Evolutionary conservation across 1,284 basidiomycete genomes (phyloP), one percentile per base, ranked within the genome.

Genomic region (Agaricales sp.): DNA sequence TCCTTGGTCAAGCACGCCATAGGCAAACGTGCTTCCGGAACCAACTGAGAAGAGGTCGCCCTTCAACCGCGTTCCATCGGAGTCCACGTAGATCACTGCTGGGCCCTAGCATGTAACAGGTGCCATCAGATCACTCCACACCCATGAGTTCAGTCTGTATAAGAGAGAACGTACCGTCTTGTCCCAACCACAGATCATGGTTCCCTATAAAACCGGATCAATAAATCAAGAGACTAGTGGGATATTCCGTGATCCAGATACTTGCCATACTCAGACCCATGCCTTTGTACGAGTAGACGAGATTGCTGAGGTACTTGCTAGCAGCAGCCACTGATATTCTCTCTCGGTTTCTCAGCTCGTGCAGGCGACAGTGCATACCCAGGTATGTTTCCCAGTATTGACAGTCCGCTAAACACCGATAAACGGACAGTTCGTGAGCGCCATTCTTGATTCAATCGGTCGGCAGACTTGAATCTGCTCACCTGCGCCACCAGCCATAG

Each of bases 171-270:
- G 58, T 55, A 88, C 88, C 8, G 95, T 97, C 76, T 98, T 99
- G 71, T 99, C 96, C 94, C 95, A 99, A 22, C 96, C 96, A 60
- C 94, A 98, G 56, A 99, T 96, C 96, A 99, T 99, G 1, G 96
- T 99, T 51, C 96, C 96, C 91, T 92, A 55, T 8, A 49, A 45
- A 44, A 4, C 23, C 2, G 50, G 48, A 56, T 48, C 21, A 43
- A 14, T 23, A 47, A 41, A 38, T 46, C 41, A 6, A 14, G 43
- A n/a, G n/a, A n/a, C n/a, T n/a, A n/a, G n/a, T n/a, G n/a, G n/a
- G n/a, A n/a, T n/a, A n/a, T n/a, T 38, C 46, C 45, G 30, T 25
- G 37, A 24, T 39, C 14, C 45, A 41, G 23, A 41, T 35, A 62
- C 77, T 30, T 52, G 91, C 91, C 95, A 99, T 99, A 63, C 92